Evolutionary conservation across 176 grass and related monocot species (phyloP), one percentile per base, ranked within the genome.

Genomic region (barley (Hordeum vulgare)): DNA sequence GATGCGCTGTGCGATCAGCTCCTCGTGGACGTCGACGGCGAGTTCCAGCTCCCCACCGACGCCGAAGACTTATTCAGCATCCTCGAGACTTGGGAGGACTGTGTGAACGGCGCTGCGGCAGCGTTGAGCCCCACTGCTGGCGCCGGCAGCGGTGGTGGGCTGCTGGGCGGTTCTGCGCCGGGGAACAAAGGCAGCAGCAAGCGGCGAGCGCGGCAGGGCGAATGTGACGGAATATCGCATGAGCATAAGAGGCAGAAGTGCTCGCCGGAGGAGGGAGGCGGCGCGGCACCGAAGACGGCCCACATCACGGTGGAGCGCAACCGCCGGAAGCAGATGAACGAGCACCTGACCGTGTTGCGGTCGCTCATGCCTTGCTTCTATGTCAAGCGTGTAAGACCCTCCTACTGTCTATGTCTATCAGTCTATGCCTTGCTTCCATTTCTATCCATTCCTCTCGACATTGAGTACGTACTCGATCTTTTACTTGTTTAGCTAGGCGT

Each of bases 301-400:
- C 94, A 96, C 76, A 89, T 96, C 84, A 67, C 91, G 8, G 94
- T 96, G 78, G 94, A 96, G 88, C 90, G 91, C 40, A 96, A 93
- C 83, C 83, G 94, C 79, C 80, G 94, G 76, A 96, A 91, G 81
- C 94, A 93, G 80, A 93, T 96, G 90, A 96, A 93, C 82, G 91
- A 91, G 67, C 66, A 96, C 81, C 84, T 96, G 60, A 53, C 74
- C 73, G 88, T 96, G 66, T 81, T 96, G 0, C 86, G 91, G 41
- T 93, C 94, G 4, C 77, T 93, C 73, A 97, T 93, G 94, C 94
- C 94, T 0, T 87, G 91, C 28, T 97, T 97, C 85, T 93, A 97
- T 65, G 89, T 93, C 69, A 97, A 93, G 47, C 83, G 94, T 62
- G 91, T 93, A 91, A 87, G 87, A 78, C 74, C 57, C 3, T 41